Base-by-base conservation (phyloP, 2,329 filamentous ascomycete species). In the Talaromyces atroroseus region DNA sequence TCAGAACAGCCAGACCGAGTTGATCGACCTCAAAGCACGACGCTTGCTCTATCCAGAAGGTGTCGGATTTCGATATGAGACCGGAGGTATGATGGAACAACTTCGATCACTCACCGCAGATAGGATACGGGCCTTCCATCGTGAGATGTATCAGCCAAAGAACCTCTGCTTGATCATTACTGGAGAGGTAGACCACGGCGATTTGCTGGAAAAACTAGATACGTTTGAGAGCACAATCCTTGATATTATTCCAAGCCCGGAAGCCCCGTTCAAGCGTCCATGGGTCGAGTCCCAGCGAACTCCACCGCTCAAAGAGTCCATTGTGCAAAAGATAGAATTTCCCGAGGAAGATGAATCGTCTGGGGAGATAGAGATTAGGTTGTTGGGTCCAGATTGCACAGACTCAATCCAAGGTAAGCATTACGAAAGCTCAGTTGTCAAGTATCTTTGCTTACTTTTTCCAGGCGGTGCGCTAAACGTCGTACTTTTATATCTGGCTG, bases 81-180 rank as follows among this genome's bases (percentile, higher is more conserved):
- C 94, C n/a, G 94, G 94, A 12, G 94, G 94, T 14, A 90, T 96
- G 87, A 95, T 95, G 77, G 90, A 96, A 65, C 88, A 91, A 34
- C 80, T 99, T 50, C 86, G 94, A 44, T 85, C 91, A 2, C 77
- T 99, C 48, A 94, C 90, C 0, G 85, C 91, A 1, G 88, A 96
- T 52, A 86, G 91, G 40, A 99, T 99, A 62, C 86, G 94, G n/a
- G 84, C 87, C 58, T 99, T 97, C 66, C 94, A 99, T 71, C 86
- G 86, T 60, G 89, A 92, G 61, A 97, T 99, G 92, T 99, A 99
- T 68, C 92, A 97, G 70, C 94, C 94, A 2, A 92, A 92, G 69
- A 99, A 99, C 66, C 78, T 99, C 58, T 95, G 92, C 61, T 76
- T 99, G 26, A 83, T 96, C 24, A 85, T 99, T 58, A 87, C 95